phyloP scores from a whole-genome alignment of 139 green algal genomes.

The Chlamydomonas sp. region DNA sequence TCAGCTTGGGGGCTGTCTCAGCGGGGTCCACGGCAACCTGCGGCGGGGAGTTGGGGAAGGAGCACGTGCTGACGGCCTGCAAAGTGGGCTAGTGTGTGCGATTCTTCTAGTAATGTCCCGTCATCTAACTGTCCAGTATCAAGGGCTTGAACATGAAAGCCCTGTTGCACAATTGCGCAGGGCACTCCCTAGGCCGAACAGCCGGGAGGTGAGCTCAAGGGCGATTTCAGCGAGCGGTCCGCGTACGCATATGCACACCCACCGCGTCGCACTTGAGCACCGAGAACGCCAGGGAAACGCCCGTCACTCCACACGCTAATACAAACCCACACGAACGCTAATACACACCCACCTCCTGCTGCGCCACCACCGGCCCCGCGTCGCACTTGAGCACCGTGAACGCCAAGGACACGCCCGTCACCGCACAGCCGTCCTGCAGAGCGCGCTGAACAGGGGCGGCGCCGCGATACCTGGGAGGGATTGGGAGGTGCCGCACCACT shows the following conservation, averaged over 20 bases:
- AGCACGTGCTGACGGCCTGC: not conserved
- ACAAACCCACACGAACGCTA: no score
- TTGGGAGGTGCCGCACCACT: no score
- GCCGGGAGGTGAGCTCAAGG: no score
- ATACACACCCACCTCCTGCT: conserved; percentile 41
- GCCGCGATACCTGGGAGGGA: conserved; percentile 78
- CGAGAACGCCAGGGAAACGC: conserved; percentile 90
- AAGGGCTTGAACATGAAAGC: no score
- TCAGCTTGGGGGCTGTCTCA: conserved; percentile 78
- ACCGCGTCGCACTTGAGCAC: conserved; percentile 91
- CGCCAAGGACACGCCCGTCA: conserved; percentile 84
- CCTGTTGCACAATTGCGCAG: no score
- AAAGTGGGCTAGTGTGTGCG: no score
- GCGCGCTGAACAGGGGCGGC: conserved; percentile 91
- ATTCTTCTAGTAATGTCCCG: no score
- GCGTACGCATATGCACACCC: not conserved
- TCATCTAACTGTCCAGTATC: no score
- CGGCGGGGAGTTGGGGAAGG: not conserved
- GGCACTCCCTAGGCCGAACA: no score
- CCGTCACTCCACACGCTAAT: not conserved
- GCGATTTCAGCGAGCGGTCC: no score
- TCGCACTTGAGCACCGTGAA: conserved; percentile 94
- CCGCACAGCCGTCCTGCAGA: conserved; percentile 62
- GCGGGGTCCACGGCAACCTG: conserved; percentile 54
- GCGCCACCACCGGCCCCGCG: conserved; percentile 87